phyloP scores from a whole-genome alignment of 176 grass and related monocot genomes.

The Carex littledalei region DNA sequence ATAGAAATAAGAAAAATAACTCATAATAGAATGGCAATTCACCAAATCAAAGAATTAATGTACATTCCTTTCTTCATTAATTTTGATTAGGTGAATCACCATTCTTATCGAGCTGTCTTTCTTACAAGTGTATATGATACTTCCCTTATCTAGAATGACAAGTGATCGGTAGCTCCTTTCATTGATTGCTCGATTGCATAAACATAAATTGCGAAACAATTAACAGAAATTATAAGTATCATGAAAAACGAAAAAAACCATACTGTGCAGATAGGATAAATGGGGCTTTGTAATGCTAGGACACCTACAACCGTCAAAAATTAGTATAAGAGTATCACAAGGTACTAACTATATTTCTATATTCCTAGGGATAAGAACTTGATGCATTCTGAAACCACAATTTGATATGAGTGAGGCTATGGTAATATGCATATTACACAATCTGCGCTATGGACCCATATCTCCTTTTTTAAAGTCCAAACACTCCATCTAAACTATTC shows the following conservation, averaged over 20 bases:
- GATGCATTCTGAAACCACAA: neutral
- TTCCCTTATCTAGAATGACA: neutral
- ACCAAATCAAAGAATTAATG: neutral
- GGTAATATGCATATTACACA: too few species aligned
- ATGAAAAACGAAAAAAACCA: neutral
- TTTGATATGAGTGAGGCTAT: neutral
- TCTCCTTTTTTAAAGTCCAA: too few species aligned
- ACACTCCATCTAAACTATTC: too few species aligned
- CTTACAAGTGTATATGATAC: neutral
- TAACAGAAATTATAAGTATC: neutral
- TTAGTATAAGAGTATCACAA: neutral
- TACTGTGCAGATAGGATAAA: neutral
- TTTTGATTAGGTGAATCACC: neutral
- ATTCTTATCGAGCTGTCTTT: neutral
- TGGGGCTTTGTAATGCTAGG: neutral
- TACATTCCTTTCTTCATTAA: neutral
- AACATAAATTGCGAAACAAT: neutral
- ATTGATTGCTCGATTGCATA: neutral
- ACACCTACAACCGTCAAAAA: neutral
- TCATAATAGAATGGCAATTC: neutral
- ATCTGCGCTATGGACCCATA: too few species aligned
- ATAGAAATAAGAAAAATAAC: neutral
- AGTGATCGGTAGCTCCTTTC: too few species aligned
- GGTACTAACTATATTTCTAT: neutral
- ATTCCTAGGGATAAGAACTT: too few species aligned